Base-by-base conservation (phyloP, 202 grass and related monocot genomes). In the Carex sylvatica region DNA sequence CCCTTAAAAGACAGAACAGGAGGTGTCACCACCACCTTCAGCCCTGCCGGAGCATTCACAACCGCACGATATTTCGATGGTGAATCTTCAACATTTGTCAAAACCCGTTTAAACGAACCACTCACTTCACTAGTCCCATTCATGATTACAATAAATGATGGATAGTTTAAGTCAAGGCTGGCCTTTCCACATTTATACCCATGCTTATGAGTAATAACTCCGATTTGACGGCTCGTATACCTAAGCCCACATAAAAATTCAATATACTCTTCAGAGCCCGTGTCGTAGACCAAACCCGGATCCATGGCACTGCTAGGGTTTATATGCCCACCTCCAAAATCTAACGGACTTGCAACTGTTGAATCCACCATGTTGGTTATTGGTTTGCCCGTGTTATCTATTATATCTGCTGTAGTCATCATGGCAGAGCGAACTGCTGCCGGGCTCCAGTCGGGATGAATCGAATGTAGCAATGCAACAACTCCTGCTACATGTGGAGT, bases 361-460 rank as follows among this genome's bases (percentile, higher is more conserved):
- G 74, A 69, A 12, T 0, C 60, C 0, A 63, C 56, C 87, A 85
- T 83, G 84, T 85, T 79, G 42, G 22, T 31, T 70, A 97, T 85
- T 55, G 58, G 65, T 36, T 19, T 64, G 26, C 67, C 31, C 49
- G 69, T 22, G 36, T 86, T 92, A 85, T 93, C 89, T 22, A 53
- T 89, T 6, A 91, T 81, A 58, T 93, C 88, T 26, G 93, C 80
- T 4, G 93, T 97, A 0, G 93, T 97, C 91, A 97, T 91, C 85
- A 97, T 97, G 28, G 89, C 88, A 12, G 91, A 97, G 1, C 83
- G 80, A 71, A 97, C 70, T 13, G 85, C 81, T 0, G 87, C 85
- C 1, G 88, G 88, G 65, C 77, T 89, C 91, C 91, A 93, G 52
- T 97, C 83, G 22, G 38, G 85, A 85, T 97, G 91, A 46, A 55